Percentiles rank a stretch among this genome's conserved stretches.
Conservation (phyloP, 2,329 filamentous ascomycete genomes). For the Venturia asperata region DNA sequence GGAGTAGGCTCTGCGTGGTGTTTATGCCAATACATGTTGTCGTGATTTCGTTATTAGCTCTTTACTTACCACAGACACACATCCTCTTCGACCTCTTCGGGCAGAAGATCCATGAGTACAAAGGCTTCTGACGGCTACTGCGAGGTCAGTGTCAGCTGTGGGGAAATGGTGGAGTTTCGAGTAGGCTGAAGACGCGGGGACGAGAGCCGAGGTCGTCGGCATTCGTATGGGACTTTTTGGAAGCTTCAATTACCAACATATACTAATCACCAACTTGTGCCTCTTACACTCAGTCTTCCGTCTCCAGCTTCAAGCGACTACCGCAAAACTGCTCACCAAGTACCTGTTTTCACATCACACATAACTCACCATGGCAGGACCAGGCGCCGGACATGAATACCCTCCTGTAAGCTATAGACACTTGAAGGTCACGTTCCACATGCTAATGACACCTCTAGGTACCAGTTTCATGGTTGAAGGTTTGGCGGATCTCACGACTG, state of each 20-base stretch:
- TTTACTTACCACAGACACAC: too few relatives aligned
- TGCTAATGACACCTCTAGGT: conserved; percentile 3
- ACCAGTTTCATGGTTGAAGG: conserved; percentile 15
- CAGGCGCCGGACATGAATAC: conserved; percentile 69
- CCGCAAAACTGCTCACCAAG: too few relatives aligned
- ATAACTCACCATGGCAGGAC: conserved; percentile 32
- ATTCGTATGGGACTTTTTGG: background rate
- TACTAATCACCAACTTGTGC: background rate
- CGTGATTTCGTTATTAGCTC: too few relatives aligned
- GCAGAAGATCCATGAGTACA: too few relatives aligned
- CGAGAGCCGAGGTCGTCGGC: conserved; percentile 4
- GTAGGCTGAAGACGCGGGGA: conserved; percentile 5
- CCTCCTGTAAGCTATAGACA: conserved; percentile 43
- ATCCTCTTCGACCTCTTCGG: too few relatives aligned
- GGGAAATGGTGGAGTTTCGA: background rate
- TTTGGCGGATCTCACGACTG: background rate
- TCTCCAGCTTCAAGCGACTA: background rate
- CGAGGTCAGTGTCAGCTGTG: background rate
- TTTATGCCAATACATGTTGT: too few relatives aligned
- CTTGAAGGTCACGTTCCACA: background rate
- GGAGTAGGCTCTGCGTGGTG: too few relatives aligned
- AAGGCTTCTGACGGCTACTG: too few relatives aligned
- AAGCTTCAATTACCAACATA: background rate
- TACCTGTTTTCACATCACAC: background rate
- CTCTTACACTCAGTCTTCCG: background rate